Base-by-base conservation (phyloP, 768 basidiomycete species). In the Leucosporidium creatinivorum region DNA sequence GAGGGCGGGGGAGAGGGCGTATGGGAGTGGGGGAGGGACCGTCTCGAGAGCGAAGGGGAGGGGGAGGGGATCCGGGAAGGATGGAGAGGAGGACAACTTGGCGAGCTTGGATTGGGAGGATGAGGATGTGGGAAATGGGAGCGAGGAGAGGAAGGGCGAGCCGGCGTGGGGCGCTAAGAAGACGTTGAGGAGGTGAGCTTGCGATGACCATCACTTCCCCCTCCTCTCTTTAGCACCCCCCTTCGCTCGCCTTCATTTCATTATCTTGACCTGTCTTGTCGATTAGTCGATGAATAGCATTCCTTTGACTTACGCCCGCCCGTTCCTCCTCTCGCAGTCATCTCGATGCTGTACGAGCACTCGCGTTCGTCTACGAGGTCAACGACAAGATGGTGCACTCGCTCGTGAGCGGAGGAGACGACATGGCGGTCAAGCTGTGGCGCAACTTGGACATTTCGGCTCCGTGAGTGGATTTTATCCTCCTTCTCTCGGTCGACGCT, bases 341-440 rank as follows among this genome's bases (percentile, higher is more conserved):
- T 78, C 81, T 99, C 69, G 94, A 97, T 78, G 86, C 91, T 19
- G 92, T 96, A 50, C 86, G 93, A 62, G 87, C 90, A 10, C 81
- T 98, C 28, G 87, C 89, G 0, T 94, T 96, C 83, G 90, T 92
- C 75, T 89, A 89, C 17, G 13, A 33, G 13, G 62, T 17, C 25
- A 47, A 57, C 19, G 49, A 62, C 15, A 26, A 58, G 21, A 64
- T 51, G 47, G 89, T 91, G 71, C 79, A 91, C 54, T 87, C 87
- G 74, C 80, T 98, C 62, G 93, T 89, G n/a, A 91, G 89, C 56
- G 96, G 88, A 28, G 91, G 93, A 33, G 94, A 97, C 76, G 96
- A 99, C 76, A 89, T 85, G 77, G 93, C 91, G 10, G 87, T 98
- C 63, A 99, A 99, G 78, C 84, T 97, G 61, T 99, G 96, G 96